Evolutionary conservation across 176 grass and related monocot genomes (phyloP).

Genomic region (Poa annua): DNA sequence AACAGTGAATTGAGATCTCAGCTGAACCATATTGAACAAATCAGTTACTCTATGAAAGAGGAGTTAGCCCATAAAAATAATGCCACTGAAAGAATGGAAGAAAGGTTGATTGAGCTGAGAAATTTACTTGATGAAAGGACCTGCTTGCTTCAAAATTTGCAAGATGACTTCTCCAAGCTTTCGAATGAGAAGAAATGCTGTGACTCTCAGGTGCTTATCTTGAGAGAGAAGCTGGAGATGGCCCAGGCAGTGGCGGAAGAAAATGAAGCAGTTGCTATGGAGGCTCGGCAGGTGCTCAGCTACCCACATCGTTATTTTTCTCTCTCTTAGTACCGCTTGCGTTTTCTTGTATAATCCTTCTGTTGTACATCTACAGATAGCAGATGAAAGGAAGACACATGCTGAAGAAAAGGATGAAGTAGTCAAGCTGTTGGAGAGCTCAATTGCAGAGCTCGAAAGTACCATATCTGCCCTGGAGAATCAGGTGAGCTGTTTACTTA

Average conservation of each 20-base stretch:
- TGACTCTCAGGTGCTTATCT: conserved; percentile 54
- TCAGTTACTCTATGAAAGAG: conserved; percentile 54
- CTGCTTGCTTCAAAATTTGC: conserved; percentile 44
- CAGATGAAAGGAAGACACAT: conserved; percentile 67
- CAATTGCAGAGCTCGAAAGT: conserved; percentile 80
- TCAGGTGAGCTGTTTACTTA: conserved; percentile 56
- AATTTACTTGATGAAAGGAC: conserved; percentile 44
- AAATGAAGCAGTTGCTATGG: conserved; percentile 86
- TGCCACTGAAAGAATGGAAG: conserved; percentile 54
- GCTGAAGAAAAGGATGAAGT: conserved; percentile 93
- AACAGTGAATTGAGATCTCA: conserved; percentile 69
- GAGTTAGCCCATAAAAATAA: conserved; percentile 58
- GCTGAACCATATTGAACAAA: conserved; percentile 48
- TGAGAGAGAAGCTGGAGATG: conserved; percentile 85
- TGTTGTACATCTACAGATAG: conserved; percentile 58
- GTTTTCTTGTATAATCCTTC: conserved; percentile 27
- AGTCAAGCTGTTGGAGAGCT: conserved; percentile 83
- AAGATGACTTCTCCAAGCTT: conserved; percentile 57
- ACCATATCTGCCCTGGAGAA: conserved; percentile 88
- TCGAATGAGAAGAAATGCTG: conserved; percentile 54
- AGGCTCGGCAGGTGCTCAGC: conserved; percentile 75
- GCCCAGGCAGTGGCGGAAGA: conserved; percentile 78
- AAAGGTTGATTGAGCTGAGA: conserved; percentile 55
- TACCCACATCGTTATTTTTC: conserved; percentile 28
- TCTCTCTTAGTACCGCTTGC: neutral